These are phyloP conservation scores for Trametes cingulata DNA, from an alignment of 768 basidiomycete species.

Conservation along the genomic window DNA sequence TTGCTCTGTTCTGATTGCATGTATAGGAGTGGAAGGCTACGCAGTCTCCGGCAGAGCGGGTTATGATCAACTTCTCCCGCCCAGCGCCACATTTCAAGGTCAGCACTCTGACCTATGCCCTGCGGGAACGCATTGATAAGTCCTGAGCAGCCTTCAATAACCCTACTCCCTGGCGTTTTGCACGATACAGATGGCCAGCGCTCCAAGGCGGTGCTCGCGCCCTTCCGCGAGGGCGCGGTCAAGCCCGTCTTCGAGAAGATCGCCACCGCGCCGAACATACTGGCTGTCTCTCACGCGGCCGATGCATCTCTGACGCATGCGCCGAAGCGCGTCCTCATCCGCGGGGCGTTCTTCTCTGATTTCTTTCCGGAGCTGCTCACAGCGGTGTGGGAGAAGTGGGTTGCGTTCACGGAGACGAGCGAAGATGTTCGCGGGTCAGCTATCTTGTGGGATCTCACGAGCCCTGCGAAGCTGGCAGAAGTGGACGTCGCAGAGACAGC, in stretches of 20 bases:
- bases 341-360: slow-evolving; percentile 20
- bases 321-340: slow-evolving; percentile 21
- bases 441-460: slow-evolving; percentile 22
- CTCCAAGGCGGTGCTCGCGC: slow-evolving; percentile 17
- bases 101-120: neutral
- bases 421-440: slow-evolving; percentile 18
- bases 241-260: slow-evolving; percentile 20
- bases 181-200: slow-evolving; percentile 20
- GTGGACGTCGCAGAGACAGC: slow-evolving; percentile 13
- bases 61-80: slow-evolving; percentile 22
- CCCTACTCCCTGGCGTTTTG: slow-evolving; percentile 9
- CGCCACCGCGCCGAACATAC: slow-evolving; percentile 14
- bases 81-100: slow-evolving; percentile 23
- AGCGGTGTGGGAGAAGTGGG: slow-evolving; percentile 20
- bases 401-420: slow-evolving; percentile 19
- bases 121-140: neutral
- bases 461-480: slow-evolving; percentile 12
- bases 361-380: slow-evolving; percentile 17
- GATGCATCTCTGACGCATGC: slow-evolving; percentile 16
- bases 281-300: slow-evolving; percentile 20
- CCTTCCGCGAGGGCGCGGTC: slow-evolving; percentile 16
- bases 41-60: slow-evolving; percentile 12
- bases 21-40: slow-evolving; percentile 15
- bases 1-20: neutral
- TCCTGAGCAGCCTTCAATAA: slow-evolving; percentile 16